A percentile compares a stretch with the other conserved stretches of the same genome.
These are phyloP conservation scores for Aquanectria penicillioides DNA, from an alignment of 2,329 filamentous ascomycete species.

Conservation along the genomic window DNA sequence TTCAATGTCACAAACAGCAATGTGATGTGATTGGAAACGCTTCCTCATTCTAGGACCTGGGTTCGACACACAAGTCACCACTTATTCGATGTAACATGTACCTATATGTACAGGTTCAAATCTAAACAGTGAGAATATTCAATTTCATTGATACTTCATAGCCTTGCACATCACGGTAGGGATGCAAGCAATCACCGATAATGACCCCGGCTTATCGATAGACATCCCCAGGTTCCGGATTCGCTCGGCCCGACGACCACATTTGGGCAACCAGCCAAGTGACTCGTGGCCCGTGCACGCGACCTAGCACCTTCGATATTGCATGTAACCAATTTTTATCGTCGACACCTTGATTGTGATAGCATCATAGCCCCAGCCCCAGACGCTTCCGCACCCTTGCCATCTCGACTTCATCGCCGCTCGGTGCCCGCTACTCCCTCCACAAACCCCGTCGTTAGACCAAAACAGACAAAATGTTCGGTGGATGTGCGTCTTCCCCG, in stretches of 20 bases:
- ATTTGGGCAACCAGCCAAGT: background rate
- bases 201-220: too few species aligned
- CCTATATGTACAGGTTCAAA: too few species aligned
- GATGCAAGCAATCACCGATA: too few species aligned
- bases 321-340: conserved; percentile 31
- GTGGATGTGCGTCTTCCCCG: conserved; percentile 62
- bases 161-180: too few species aligned
- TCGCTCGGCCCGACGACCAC: conserved; percentile 2
- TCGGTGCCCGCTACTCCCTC: background rate
- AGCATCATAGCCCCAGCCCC: conserved; percentile 36
- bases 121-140: too few species aligned
- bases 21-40: too few species aligned
- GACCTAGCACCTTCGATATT: conserved; percentile 5
- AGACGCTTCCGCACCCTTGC: conserved; percentile 14
- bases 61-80: too few species aligned
- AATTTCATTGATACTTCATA: too few species aligned
- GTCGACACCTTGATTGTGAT: conserved; percentile 26
- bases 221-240: too few species aligned
- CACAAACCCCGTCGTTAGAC: background rate
- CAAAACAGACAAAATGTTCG: conserved; percentile 63
- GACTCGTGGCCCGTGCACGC: conserved; percentile 27
- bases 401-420: background rate
- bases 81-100: too few species aligned
- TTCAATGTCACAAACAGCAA: too few species aligned
- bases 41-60: too few species aligned